Percentiles rank a stretch among this genome's conserved stretches.
These are phyloP conservation scores for Solanum pinnatisectum DNA, from an alignment of 257 asterid genomes.

Conservation along the genomic window DNA sequence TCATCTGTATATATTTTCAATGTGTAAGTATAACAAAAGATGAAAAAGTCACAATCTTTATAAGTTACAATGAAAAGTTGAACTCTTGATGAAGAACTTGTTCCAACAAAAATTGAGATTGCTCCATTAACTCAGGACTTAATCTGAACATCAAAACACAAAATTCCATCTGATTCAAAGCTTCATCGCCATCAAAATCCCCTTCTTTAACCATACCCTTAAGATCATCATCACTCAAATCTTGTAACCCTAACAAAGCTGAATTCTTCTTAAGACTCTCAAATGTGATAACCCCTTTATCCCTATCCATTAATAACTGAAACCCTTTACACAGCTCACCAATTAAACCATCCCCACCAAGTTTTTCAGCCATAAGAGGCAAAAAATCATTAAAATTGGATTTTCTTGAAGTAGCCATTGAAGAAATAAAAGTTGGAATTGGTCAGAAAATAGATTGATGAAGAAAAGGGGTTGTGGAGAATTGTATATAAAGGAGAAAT, in stretches of 20 bases:
- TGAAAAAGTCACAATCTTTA: not conserved
- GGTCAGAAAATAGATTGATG: not conserved
- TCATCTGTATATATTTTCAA: not conserved
- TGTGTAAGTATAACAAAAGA: not conserved
- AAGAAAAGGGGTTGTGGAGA: not conserved
- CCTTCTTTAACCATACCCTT: slow-evolving; percentile 36
- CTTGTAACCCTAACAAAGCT: slow-evolving; percentile 37
- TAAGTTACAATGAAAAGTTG: not conserved
- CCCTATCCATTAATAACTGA: slow-evolving; percentile 30
- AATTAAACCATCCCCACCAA: slow-evolving; percentile 4
- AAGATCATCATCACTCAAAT: slow-evolving; percentile 35
- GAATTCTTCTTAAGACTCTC: slow-evolving; percentile 42
- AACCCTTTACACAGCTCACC: slow-evolving; percentile 52
- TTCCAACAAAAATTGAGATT: slow-evolving; percentile 34
- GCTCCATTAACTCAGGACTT: slow-evolving; percentile 47
- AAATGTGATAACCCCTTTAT: slow-evolving; percentile 38
- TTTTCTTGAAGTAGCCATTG: slow-evolving; percentile 2
- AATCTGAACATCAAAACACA: slow-evolving; percentile 54
- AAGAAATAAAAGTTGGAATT: not conserved
- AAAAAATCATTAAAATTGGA: slow-evolving; percentile 38
- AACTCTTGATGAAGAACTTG: slow-evolving; percentile 29
- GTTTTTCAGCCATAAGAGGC: slow-evolving; percentile 47
- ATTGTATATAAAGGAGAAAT: not conserved
- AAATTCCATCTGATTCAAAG: slow-evolving; percentile 50
- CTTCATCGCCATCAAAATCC: slow-evolving; percentile 53